phyloP scores from a whole-genome alignment of 768 basidiomycete species.

The Russula ochroleuca region DNA sequence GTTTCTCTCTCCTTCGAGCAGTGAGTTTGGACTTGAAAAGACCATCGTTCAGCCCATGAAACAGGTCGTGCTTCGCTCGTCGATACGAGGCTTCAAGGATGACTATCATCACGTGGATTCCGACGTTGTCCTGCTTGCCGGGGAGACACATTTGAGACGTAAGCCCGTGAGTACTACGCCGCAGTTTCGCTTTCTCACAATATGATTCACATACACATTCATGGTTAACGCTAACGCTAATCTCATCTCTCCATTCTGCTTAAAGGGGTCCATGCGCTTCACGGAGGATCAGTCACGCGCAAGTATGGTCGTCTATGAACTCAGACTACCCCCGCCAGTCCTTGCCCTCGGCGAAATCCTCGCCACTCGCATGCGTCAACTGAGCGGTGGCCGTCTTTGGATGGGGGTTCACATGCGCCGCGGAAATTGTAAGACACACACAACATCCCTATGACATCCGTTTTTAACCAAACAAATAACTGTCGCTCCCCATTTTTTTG shows the following conservation, averaged over 20 bases:
- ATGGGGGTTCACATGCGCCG: slow-evolving; percentile 44
- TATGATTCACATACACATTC: not conserved
- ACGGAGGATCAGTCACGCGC: slow-evolving; percentile 6
- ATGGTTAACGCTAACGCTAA: no score
- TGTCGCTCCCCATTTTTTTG: not conserved
- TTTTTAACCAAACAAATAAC: not conserved
- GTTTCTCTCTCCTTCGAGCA: slow-evolving; percentile 29
- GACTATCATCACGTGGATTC: slow-evolving; percentile 36
- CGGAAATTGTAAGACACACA: slow-evolving; percentile 39
- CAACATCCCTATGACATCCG: not conserved
- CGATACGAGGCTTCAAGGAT: slow-evolving; percentile 40
- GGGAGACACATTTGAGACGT: slow-evolving; percentile 39
- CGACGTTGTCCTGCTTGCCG: slow-evolving; percentile 41
- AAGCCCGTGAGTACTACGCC: slow-evolving; percentile 37
- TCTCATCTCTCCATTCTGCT: not conserved
- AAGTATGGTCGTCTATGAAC: slow-evolving; percentile 13
- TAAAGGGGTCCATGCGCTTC: slow-evolving; percentile 25
- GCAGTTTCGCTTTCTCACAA: no score
- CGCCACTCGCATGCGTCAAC: slow-evolving; percentile 34
- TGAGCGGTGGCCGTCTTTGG: slow-evolving; percentile 37
- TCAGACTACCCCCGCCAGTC: slow-evolving; percentile 14
- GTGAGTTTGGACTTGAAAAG: slow-evolving; percentile 41
- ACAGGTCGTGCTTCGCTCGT: slow-evolving; percentile 37
- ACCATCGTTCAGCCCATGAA: slow-evolving; percentile 39
- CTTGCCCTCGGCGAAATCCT: slow-evolving; percentile 34